These are phyloP conservation scores for Saprolegnia diclina DNA, from an alignment of 352 stramenopile species.

Conservation along the genomic window DNA sequence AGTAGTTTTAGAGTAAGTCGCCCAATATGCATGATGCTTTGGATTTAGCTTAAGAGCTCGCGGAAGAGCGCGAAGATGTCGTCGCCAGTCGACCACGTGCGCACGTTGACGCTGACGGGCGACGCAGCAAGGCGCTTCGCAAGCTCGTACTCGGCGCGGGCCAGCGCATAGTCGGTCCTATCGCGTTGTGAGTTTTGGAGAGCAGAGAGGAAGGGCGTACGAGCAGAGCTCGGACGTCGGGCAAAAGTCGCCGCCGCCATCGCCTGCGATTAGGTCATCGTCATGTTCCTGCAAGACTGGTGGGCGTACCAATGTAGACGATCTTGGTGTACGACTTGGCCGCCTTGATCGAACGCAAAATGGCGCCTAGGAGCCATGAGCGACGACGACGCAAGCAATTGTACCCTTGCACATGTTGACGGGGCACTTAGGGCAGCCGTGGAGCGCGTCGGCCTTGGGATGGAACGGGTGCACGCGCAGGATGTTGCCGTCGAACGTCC, in stretches of 20 bases:
- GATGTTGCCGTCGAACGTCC: constrained; percentile 30
- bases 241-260: constrained; percentile 68
- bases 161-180: constrained; percentile 56
- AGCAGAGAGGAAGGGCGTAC: constrained; percentile 35
- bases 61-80: constrained; percentile 55
- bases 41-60: constrained; percentile 27
- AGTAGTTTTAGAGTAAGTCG: background rate
- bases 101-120: constrained; percentile 40
- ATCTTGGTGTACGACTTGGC: constrained; percentile 39
- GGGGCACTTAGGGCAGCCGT: constrained; percentile 54
- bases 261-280: constrained; percentile 27
- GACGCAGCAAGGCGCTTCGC: constrained; percentile 33
- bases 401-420: constrained; percentile 79
- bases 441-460: constrained; percentile 31
- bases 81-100: constrained; percentile 51
- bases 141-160: constrained; percentile 36
- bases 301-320: constrained; percentile 45
- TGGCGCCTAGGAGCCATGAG: constrained; percentile 30
- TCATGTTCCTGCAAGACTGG: background rate
- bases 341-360: constrained; percentile 45
- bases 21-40: background rate
- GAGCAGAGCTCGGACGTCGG: constrained; percentile 45
- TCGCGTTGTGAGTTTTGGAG: constrained; percentile 15
- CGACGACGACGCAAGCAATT: background rate
- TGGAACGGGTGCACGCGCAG: constrained; percentile 59